Base-by-base conservation (phyloP, 108 stramenopile genomes). In the Pseudonitzschia pungens region DNA sequence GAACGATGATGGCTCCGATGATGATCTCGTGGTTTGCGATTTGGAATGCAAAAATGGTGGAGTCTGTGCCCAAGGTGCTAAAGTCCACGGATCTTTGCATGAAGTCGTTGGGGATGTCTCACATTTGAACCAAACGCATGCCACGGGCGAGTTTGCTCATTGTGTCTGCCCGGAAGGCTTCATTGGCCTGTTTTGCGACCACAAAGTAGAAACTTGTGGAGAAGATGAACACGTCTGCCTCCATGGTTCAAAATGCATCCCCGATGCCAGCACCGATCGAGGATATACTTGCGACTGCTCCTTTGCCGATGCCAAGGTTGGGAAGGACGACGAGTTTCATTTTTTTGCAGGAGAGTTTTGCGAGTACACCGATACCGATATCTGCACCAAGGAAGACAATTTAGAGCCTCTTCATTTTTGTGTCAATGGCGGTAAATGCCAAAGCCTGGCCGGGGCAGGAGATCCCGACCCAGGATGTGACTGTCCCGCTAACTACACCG, bases 161-260 rank as follows among this genome's bases (percentile, higher is more conserved):
- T 88, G 87, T 58, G 75, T 75, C 24, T 88, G 87, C 54, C 76
- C 69, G 0, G 53, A 77, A 14, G 87, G 87, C 16, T 84, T 28
- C 36, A 68, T 76, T 24, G 84, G 87, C 0, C 48, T 79, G 1
- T 68, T 42, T 14, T 84, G 83, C 65, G 76, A 84, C 28, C 68
- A 80, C 31, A 65, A 74, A 27, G 73, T 73, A 32, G 72, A 80
- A 65, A 44, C 56, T 31, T 79, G 78, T 59, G 80, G 71, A 22
- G 63, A 69, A 10, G 69, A 71, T 15, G 65, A 69, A 27, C 81
- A 86, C 60, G 31, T 66, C 33, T 86, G 85, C 59, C 68, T 86
- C 21, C 77, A 86, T 59, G 85, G 85, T 27, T 77, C 76, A 2
- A 71, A 66, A 36, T 85, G 84, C 48, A 74, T 81, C 55, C 57